Conservation (phyloP, 2,329 filamentous ascomycete species). For the Camptophora hylomeconis region DNA sequence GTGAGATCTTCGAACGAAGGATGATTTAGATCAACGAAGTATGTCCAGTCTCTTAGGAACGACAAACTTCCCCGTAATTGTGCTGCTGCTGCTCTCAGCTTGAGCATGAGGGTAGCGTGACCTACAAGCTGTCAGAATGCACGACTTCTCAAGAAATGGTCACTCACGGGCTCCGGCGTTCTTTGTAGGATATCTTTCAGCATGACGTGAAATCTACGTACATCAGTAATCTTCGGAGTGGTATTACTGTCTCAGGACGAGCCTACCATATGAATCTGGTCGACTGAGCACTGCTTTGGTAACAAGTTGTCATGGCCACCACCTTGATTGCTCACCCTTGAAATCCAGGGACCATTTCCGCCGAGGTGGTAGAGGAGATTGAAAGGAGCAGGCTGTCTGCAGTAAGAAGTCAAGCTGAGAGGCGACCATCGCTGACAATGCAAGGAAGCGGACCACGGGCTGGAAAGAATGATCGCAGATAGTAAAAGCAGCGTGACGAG, state of each 20-base stretch:
- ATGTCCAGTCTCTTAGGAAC: constrained; percentile 42
- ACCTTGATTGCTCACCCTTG: constrained; percentile 29
- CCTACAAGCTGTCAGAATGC: constrained; percentile 18
- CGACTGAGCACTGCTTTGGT: constrained; percentile 37
- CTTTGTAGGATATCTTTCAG: constrained; percentile 43
- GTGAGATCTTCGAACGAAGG: constrained; percentile 42
- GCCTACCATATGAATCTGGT: constrained; percentile 46
- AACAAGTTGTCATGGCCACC: constrained; percentile 28
- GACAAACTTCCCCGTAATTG: constrained; percentile 36
- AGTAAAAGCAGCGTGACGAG: constrained; percentile 4
- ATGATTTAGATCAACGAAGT: constrained; percentile 32
- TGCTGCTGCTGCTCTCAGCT: constrained; percentile 29
- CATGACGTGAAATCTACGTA: constrained; percentile 42
- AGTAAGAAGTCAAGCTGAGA: too few species aligned
- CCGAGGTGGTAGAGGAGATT: constrained; percentile 41
- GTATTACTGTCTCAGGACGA: not conserved
- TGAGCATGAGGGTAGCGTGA: constrained; percentile 35
- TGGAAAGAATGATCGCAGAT: too few species aligned
- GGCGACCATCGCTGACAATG: too few species aligned
- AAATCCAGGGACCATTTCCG: constrained; percentile 43
- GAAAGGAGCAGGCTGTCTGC: too few species aligned
- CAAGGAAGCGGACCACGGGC: too few species aligned
- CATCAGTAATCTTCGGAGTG: too few species aligned
- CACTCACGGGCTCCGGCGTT: constrained; percentile 37
- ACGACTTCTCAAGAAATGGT: constrained; percentile 3